phyloP scores from a whole-genome alignment of 495 filamentous ascomycete genomes.

The Tuber magnatum region DNA sequence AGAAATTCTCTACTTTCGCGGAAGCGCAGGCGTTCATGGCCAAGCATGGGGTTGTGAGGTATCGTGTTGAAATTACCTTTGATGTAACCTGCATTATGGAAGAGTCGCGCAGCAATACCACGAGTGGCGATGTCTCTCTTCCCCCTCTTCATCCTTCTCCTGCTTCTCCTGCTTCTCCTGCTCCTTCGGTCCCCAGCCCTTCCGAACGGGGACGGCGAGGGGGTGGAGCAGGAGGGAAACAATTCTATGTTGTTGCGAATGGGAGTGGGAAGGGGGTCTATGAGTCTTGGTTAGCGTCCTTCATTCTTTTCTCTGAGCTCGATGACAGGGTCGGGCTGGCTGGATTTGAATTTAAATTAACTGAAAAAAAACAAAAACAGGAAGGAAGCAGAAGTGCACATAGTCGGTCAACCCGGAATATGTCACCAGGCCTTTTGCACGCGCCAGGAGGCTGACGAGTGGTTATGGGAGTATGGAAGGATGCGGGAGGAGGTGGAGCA shows the following conservation, averaged over 20 bases:
- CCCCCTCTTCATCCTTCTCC: not conserved
- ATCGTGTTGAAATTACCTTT: slow-evolving; percentile 2
- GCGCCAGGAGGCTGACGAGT: not conserved
- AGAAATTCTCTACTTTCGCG: not conserved
- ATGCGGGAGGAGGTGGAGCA: not conserved
- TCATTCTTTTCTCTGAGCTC: not conserved
- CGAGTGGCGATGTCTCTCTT: not conserved
- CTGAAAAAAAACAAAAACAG: not conserved
- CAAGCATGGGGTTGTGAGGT: not conserved
- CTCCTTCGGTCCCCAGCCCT: not conserved
- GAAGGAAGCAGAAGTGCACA: not conserved
- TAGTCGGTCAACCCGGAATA: slow-evolving; percentile 1
- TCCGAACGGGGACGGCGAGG: not conserved
- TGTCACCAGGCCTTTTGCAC: slow-evolving; percentile 3
- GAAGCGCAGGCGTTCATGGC: not conserved
- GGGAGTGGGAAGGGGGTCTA: not conserved
- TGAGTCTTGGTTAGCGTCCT: not conserved
- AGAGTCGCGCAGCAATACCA: not conserved
- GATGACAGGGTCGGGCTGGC: not conserved
- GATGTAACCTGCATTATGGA: not conserved
- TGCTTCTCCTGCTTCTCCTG: not conserved
- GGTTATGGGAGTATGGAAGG: slow-evolving; percentile 2
- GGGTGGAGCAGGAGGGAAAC: not conserved
- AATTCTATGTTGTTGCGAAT: slow-evolving; percentile 1
- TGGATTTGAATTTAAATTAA: not conserved